A percentile compares a stretch with the other conserved stretches of the same genome.
phyloP scores from a whole-genome alignment of 495 filamentous ascomycete species.

The Xylaria nigripes region DNA sequence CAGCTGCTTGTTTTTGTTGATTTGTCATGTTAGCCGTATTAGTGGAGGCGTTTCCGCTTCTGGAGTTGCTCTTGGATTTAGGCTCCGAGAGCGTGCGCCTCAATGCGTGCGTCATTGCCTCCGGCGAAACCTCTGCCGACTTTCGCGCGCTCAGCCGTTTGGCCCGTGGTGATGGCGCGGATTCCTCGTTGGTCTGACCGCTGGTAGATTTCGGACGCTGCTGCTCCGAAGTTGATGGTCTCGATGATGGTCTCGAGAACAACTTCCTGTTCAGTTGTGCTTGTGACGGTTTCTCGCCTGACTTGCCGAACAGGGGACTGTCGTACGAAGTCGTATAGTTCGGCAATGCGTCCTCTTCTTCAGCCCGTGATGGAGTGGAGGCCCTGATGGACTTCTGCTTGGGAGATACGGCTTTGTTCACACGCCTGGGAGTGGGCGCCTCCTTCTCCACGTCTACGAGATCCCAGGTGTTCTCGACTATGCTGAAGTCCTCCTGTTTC shows the following conservation, averaged over 20 bases:
- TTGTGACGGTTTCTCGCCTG: conserved; percentile 19
- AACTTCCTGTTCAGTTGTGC: conserved; percentile 19
- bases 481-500: conserved; percentile 29
- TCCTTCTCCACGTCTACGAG: conserved; percentile 18
- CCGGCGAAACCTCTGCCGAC: neutral
- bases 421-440: conserved; percentile 25
- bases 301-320: conserved; percentile 26
- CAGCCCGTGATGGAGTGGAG: neutral
- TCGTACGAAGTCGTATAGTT: conserved; percentile 24
- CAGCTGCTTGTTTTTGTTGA: neutral
- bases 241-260: conserved; percentile 23
- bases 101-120: neutral
- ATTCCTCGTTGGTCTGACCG: neutral
- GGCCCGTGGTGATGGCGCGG: neutral
- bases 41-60: neutral
- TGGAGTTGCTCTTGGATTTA: neutral
- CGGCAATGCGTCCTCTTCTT: conserved; percentile 1
- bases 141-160: conserved; percentile 2
- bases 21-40: neutral
- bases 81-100: neutral
- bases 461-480: conserved; percentile 37
- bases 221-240: conserved; percentile 2
- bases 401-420: conserved; percentile 17
- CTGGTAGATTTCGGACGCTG: neutral
- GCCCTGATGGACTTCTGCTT: conserved; percentile 1